Evolutionary conservation across 1,284 basidiomycete species (phyloP).

Genomic region (Trametes versicolor): DNA sequence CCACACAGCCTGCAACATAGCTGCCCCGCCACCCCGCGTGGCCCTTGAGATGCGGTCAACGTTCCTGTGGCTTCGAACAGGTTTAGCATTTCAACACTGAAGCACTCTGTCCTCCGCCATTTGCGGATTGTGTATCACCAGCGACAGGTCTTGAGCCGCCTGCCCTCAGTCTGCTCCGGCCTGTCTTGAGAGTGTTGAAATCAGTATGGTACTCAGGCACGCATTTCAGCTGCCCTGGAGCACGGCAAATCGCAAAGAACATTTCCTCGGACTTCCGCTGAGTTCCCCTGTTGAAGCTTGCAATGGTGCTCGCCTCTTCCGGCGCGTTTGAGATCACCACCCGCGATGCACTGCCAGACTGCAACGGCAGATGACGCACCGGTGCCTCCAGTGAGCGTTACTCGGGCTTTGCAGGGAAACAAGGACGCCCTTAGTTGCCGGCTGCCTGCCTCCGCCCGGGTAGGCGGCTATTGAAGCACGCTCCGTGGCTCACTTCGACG

Average conservation of each 20-base stretch:
- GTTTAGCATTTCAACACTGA: background rate
- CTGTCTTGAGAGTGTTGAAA: slow-evolving; percentile 18
- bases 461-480: background rate
- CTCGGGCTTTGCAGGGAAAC: slow-evolving; percentile 8
- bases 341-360: slow-evolving; percentile 8
- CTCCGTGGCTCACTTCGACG: background rate
- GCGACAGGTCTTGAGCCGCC: slow-evolving; percentile 12
- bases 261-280: slow-evolving; percentile 29
- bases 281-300: slow-evolving; percentile 2
- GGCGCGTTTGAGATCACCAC: slow-evolving; percentile 11
- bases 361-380: slow-evolving; percentile 17
- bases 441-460: background rate
- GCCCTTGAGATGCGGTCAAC: slow-evolving; percentile 24
- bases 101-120: background rate
- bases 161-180: slow-evolving; percentile 10
- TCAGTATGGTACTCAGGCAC: slow-evolving; percentile 24
- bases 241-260: slow-evolving; percentile 5
- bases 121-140: slow-evolving; percentile 10
- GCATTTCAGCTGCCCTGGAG: background rate
- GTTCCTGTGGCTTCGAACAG: slow-evolving; percentile 23
- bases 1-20: slow-evolving; percentile 27
- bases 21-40: slow-evolving; percentile 28
- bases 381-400: slow-evolving; percentile 2
- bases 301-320: slow-evolving; percentile 13
- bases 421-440: slow-evolving; percentile 3